phyloP scores from a whole-genome alignment of 371 early-diverging fungal species.

The Polyrhizophydium stewartii region DNA sequence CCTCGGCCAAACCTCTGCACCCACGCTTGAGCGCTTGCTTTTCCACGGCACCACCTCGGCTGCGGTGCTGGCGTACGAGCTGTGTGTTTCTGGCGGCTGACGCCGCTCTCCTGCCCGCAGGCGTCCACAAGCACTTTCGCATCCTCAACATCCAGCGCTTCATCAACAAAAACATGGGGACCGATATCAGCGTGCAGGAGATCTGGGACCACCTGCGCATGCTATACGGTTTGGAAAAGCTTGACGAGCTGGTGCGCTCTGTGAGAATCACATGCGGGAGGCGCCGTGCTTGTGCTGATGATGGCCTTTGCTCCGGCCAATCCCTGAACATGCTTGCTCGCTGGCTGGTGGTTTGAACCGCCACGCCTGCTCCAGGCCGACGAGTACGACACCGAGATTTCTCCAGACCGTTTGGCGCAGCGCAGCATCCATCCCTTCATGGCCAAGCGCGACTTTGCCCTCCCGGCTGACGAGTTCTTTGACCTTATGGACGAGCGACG shows the following conservation, averaged over 20 bases:
- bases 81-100: not conserved
- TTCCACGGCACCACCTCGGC: not conserved
- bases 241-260: slow-evolving; percentile 16
- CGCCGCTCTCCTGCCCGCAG: not conserved
- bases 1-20: not conserved
- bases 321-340: not conserved
- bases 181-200: slow-evolving; percentile 4
- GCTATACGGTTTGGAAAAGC: slow-evolving; percentile 13
- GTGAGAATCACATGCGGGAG: no score
- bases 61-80: not conserved
- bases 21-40: not conserved
- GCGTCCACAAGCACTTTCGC: slow-evolving; percentile 26
- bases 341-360: not conserved
- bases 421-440: slow-evolving; percentile 16
- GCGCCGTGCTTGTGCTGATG: no score
- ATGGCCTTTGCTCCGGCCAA: no score
- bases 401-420: slow-evolving; percentile 5
- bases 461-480: slow-evolving; percentile 17
- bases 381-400: slow-evolving; percentile 14
- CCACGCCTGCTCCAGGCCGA: slow-evolving; percentile 4
- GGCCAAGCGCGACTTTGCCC: slow-evolving; percentile 10
- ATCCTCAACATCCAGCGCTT: slow-evolving; percentile 18
- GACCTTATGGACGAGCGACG: slow-evolving; percentile 13
- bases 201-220: slow-evolving; percentile 12
- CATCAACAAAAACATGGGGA: slow-evolving; percentile 11